Evolutionary conservation across 2,329 filamentous ascomycete genomes (phyloP), one percentile per base, ranked within the genome.

Genomic region (Dothidotthia symphoricarpi): DNA sequence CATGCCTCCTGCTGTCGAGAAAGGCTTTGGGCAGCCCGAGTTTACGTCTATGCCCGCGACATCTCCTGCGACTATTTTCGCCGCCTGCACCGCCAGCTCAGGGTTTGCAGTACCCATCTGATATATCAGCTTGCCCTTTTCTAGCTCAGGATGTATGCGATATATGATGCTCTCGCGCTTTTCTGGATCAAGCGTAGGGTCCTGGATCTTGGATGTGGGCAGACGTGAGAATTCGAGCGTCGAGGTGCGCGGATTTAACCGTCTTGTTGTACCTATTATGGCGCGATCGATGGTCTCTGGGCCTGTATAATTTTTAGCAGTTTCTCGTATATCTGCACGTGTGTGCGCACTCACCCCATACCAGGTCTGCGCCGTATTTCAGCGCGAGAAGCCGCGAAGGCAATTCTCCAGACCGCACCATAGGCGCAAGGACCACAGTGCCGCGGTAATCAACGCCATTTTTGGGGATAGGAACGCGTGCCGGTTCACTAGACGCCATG

Each of bases 391-490:
- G 77, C 41, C 93, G 83, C 26, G 88, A 93, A 3, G 93, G 91
- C 44, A 96, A 74, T 73, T 98, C 93, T 62, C 93, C 93, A n/a
- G 88, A 95, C 53, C 93, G 85, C 41, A 96, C 91, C 93, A 98
- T 98, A 27, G 93, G 93, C 45, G 93, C 93, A 48, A 98, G 84
- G 29, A 97, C 93, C 50, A 97, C 72, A 69, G 94, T 96, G 69
- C 86, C 86, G 55, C 91, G 81, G 70, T 96, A 97, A 73, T 96
- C 89, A 59, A 95, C 89, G 34, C 91, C 91, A 67, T 85, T 86
- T 45, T 76, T 78, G 49, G 91, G 91, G 51, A 96, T 95, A 34
- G 88, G 84, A 25, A 95, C 86, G 62, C 75, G 81, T 63, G 85
- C 48, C 10, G 61, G 57, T 39, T 49, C 45, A 16, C 43, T 34